These are phyloP conservation scores for Ceriops zippeliana DNA, from an alignment of 345 rosid genomes.

Conservation along the genomic window DNA sequence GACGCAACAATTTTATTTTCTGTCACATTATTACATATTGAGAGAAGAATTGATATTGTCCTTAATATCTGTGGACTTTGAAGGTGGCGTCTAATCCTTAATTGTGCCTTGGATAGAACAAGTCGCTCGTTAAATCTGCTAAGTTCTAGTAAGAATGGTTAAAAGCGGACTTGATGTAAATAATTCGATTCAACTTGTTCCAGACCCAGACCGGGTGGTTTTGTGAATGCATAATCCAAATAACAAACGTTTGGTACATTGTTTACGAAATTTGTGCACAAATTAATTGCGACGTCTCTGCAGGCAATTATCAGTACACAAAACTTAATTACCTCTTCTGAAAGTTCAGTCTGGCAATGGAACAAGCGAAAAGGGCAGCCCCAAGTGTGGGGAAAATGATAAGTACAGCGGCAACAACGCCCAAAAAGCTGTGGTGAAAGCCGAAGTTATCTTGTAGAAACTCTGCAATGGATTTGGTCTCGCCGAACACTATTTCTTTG, in stretches of 20 bases:
- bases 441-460: conserved; percentile 62
- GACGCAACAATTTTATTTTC: neutral
- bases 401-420: conserved; percentile 37
- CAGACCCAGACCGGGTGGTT: no score
- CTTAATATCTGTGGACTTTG: no score
- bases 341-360: conserved; percentile 50
- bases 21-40: neutral
- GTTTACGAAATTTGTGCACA: neutral
- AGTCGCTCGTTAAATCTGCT: no score
- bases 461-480: conserved; percentile 34
- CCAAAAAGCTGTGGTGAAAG: conserved; percentile 36
- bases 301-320: neutral
- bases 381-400: conserved; percentile 42
- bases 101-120: no score
- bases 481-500: conserved; percentile 46
- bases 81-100: no score
- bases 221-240: no score
- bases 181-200: no score
- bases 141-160: no score
- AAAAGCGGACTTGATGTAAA: no score
- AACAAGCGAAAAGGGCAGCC: conserved; percentile 57
- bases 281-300: neutral
- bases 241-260: no score
- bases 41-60: no score
- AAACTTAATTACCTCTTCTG: conserved; percentile 44